Evolutionary conservation across 2,329 filamentous ascomycete genomes (phyloP), one percentile per base, ranked within the genome.

Genomic region (Ascochyta rabiei): DNA sequence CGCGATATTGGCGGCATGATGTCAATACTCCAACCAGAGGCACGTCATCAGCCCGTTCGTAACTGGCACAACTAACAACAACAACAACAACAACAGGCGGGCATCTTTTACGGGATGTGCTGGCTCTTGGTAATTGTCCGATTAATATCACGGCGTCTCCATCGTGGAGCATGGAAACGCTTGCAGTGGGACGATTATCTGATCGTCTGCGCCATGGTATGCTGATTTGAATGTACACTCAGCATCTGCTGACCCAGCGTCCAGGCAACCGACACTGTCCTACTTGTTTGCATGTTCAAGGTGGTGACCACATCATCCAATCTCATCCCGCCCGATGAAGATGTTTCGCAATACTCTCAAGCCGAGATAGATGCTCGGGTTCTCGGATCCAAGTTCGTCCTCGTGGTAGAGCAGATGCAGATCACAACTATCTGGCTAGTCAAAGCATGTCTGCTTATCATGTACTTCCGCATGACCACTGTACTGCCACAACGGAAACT

Each of bases 381-480:
- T 4, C 79, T 75, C 43, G 83, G 83, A n/a, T 83, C 81, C 62
- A 83, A 83, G 60, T 77, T 83, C 63, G 80, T 82, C 1, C 71
- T 85, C 48, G 79, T 80, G 0, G 77, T 81, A 13, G 83, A 85
- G 59, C 77, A 84, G 53, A 81, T 80, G 62, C 82, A 82, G 59
- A 73, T 82, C 35, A 70, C 77, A 1, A 79, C 77, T 1, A 76
- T 81, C 4, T 85, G 82, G 81, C 67, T 77, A 15, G 74, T 82
- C 59, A 85, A 85, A 59, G 72, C 77, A 21, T 83, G 81, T 62
- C 77, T 85, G 67, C 69, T 84, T 60, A 72, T 82, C 34, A 81
- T 84, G 39, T 85, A 85, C 67, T 70, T 73, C 28, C 78, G 80
- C 34, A 78, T 83, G 71, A 82, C 80, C 34, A 75, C 70, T 48